These are phyloP conservation scores for Fistulinella prunicolor DNA, from an alignment of 768 basidiomycete species.

Conservation along the genomic window DNA sequence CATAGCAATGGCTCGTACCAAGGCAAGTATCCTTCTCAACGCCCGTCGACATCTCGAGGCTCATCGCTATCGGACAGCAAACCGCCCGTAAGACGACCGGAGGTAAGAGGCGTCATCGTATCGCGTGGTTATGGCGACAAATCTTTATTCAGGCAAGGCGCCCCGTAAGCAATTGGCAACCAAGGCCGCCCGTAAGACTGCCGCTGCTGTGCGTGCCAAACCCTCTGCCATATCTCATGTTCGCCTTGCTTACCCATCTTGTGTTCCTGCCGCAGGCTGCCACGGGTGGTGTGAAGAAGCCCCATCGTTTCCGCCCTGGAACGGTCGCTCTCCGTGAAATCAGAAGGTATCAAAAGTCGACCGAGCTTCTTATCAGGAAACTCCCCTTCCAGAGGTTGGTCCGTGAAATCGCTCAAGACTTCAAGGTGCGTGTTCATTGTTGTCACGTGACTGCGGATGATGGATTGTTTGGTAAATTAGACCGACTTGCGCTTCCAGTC, in stretches of 20 bases:
- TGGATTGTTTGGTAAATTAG: slow-evolving; percentile 35
- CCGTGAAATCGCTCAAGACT: slow-evolving; percentile 95
- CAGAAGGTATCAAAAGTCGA: slow-evolving; percentile 96
- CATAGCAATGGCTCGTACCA: slow-evolving; percentile 78
- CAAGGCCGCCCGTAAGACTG: slow-evolving; percentile 92
- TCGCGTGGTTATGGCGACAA: slow-evolving; percentile 20
- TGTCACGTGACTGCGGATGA: neutral
- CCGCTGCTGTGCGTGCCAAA: slow-evolving; percentile 51
- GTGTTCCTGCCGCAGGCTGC: slow-evolving; percentile 47
- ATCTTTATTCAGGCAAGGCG: slow-evolving; percentile 62
- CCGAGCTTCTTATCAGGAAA: slow-evolving; percentile 98
- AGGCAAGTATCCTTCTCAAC: slow-evolving; percentile 43
- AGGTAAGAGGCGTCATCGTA: slow-evolving; percentile 51
- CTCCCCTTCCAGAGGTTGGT: slow-evolving; percentile 99
- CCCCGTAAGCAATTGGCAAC: slow-evolving; percentile 94
- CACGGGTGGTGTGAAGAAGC: slow-evolving; percentile 99
- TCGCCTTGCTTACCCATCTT: neutral
- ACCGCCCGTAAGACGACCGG: slow-evolving; percentile 99
- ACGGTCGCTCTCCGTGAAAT: slow-evolving; percentile 99
- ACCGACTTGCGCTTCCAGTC: slow-evolving; percentile 95
- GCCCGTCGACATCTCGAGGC: neutral
- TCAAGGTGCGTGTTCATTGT: slow-evolving; percentile 63
- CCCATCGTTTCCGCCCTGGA: slow-evolving; percentile 94
- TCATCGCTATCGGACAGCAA: slow-evolving; percentile 55
- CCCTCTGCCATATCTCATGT: neutral